phyloP scores from a whole-genome alignment of 768 basidiomycete genomes.

The Tricholoma matsutake region DNA sequence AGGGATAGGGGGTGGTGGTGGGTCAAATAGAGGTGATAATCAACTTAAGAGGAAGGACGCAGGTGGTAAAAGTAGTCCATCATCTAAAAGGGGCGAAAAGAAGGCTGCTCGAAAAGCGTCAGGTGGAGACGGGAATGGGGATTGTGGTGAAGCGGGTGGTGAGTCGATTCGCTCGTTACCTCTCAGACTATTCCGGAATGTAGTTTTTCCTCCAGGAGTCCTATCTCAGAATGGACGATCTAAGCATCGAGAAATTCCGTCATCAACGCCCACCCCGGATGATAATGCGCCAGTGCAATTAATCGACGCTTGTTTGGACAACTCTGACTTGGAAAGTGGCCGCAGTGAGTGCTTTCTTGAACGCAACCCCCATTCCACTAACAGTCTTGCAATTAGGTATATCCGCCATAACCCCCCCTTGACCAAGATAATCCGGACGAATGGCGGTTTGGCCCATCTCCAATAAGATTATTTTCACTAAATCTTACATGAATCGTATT shows the following conservation, averaged over 20 bases:
- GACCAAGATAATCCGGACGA: no score
- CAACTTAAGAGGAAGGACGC: neutral
- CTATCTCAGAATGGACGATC: neutral
- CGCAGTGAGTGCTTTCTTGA: slow-evolving; percentile 3
- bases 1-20: neutral
- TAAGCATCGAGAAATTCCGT: neutral
- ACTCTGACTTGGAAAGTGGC: neutral
- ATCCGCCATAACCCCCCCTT: no score
- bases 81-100: neutral
- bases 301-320: neutral
- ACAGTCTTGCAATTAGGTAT: no score
- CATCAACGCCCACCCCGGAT: neutral
- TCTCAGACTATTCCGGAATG: neutral
- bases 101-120: neutral
- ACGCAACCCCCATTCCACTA: no score
- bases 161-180: neutral
- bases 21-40: neutral
- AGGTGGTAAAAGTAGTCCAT: neutral
- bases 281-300: neutral
- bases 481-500: no score
- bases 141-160: neutral
- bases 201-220: neutral
- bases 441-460: no score
- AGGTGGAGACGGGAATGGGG: neutral
- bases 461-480: no score